Evolutionary conservation across 192 early-diverging fungal species (phyloP), one percentile per base, ranked within the genome.

Genomic region (Rhizophagus clarus): DNA sequence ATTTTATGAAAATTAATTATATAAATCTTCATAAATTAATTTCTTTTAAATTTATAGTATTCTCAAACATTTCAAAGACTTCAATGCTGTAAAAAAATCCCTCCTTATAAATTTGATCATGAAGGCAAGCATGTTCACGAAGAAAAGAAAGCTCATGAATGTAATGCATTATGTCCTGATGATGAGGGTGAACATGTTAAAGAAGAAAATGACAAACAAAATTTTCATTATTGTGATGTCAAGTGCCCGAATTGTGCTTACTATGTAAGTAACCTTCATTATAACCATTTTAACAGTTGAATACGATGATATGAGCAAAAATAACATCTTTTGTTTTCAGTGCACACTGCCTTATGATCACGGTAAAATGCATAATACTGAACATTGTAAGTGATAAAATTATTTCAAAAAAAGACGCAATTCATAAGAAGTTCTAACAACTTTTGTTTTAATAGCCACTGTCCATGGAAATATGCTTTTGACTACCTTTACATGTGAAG

Each of bases 391-490:
- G 42, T 31, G 22, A 10, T 40, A n/a, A 51, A 29, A 24, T 22
- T 45, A 32, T 20, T 67, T 29, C 32, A 32, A 37, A 37, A 37
- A 37, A 34, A 78, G 5, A 14, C 1, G 20, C 9, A 37, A n/a
- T 70, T 70, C 31, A 42, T 2, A 40, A 17, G 1, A 8, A 70
- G 20, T n/a, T 70, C 31, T 70, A 22, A 34, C 5, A 40, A 9
- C 10, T 20, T 70, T 9, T 10, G 5, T 42, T 37, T 29, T 5
- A 32, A 37, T 29, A 71, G 72, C 3, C 20, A 72, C 67, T 72
- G 68, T 71, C 51, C 80, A 84, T 42, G 84, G 84, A 77, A 86
- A 86, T 63, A 85, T 85, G 84, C 42, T 60, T 15, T 49, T 83
- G 32, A 85, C 84, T 29, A 68, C 63, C 20, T 85, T 84, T 61